Base-by-base conservation (phyloP, 306 rosid genomes). In the Ochetophila trinervis region DNA sequence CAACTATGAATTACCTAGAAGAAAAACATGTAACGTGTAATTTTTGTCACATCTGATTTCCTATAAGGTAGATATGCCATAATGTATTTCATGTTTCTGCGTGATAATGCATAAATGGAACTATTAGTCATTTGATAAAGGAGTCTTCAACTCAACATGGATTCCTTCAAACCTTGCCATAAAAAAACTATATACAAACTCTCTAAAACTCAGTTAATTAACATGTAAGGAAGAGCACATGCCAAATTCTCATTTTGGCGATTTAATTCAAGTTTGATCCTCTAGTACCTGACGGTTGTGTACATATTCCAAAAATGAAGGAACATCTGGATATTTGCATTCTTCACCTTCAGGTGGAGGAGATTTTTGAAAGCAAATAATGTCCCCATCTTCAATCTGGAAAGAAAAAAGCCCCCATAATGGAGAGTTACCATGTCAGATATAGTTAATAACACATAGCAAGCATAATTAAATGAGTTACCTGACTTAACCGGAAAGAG, bases 361-460 rank as follows among this genome's bases (percentile, higher is more conserved):
- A 72, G 78, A 59, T 70, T 87, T 92, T 83, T 92, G 96, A 73
- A 85, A 82, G 85, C 98, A 92, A 66, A 92, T 85, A 71, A 92
- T 92, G 76, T 92, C 98, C 53, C 98, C 98, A 55, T 89, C 95
- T 79, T 92, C 96, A 68, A 92, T 81, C 98, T 92, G 83, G 27
- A 80, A 76, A 77, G 44, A 57, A 58, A 60, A 56, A 17, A 27
- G 53, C 2, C 51, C 19, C 17, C 54, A 10, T 12, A 34, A 70
- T 9, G 14, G 27, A 59, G 24, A 73, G 24, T 60, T 20, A 10
- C 42, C 19, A 40, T 6, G 11, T 52, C 64, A 35, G 16, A 67
- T 21, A 22, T 1, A 60, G 14, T 53, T 14, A 67, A 32, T 24
- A 7, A 56, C 51, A 17, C 40, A 20, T n/a, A 5, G 47, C 57